phyloP scores from a whole-genome alignment of 2,329 filamentous ascomycete genomes.

The Sporothrix brasiliensis region DNA sequence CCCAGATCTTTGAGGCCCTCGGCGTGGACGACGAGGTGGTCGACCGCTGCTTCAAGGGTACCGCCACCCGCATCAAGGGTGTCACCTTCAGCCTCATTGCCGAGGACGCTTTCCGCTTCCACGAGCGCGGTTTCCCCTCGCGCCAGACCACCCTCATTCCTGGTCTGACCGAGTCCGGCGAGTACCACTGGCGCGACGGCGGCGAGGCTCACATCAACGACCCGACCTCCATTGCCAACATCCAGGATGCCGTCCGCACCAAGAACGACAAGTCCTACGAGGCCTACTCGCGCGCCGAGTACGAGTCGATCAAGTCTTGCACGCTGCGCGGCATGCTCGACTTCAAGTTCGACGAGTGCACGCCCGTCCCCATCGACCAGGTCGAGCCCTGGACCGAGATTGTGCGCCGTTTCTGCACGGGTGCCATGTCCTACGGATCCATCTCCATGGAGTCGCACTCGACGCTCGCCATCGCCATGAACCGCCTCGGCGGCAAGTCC shows the following conservation, averaged over 20 bases:
- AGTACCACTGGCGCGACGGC: conserved; percentile 98
- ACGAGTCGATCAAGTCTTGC: conserved; percentile 95
- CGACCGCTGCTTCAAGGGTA: conserved; percentile 92
- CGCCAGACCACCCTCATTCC: conserved; percentile 74
- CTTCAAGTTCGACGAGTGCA: conserved; percentile 89
- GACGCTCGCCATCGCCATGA: conserved; percentile 94
- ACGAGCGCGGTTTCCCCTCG: conserved; percentile 88
- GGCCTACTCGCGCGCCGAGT: conserved; percentile 88
- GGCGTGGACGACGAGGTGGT: conserved; percentile 91
- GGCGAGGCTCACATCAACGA: conserved; percentile 96
- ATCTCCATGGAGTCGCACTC: conserved; percentile 99
- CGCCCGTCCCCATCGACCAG: conserved; percentile 88
- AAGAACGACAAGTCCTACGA: conserved; percentile 99
- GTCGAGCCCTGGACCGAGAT: conserved; percentile 99
- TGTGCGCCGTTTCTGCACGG: conserved; percentile 92
- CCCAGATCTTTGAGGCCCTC: conserved; percentile 95
- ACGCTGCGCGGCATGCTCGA: conserved; percentile 92
- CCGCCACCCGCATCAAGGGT: conserved; percentile 90
- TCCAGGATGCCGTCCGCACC: conserved; percentile 91
- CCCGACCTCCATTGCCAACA: conserved; percentile 90
- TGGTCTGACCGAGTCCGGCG: conserved; percentile 86
- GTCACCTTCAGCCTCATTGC: conserved; percentile 92
- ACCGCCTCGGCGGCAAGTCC: conserved; percentile 91
- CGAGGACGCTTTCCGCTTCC: conserved; percentile 90
- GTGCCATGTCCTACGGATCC: conserved; percentile 97